These are phyloP conservation scores for Rhizopus arrhizus DNA, from an alignment of 371 early-diverging fungal genomes.

Conservation along the genomic window DNA sequence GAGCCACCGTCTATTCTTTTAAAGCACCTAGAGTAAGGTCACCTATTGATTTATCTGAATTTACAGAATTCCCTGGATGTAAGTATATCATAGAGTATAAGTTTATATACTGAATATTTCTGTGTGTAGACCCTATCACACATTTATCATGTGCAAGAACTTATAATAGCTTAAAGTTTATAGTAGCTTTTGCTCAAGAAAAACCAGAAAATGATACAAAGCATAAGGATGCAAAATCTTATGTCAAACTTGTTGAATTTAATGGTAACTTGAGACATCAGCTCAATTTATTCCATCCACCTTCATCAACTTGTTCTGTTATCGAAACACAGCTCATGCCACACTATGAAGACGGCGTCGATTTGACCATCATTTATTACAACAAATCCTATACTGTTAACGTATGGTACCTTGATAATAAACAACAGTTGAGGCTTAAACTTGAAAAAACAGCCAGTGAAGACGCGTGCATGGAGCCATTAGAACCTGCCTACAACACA, in stretches of 20 bases:
- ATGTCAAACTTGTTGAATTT: slow-evolving; percentile 2
- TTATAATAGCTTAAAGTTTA: slow-evolving; percentile 17
- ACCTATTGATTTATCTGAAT: slow-evolving; percentile 23
- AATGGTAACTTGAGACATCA: background rate
- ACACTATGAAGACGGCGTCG: background rate
- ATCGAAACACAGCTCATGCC: background rate
- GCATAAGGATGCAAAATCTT: background rate
- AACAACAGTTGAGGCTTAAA: background rate
- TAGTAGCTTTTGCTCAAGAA: slow-evolving; percentile 14
- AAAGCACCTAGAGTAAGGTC: slow-evolving; percentile 14
- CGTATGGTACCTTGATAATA: background rate
- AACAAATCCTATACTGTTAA: background rate
- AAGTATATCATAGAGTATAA: background rate
- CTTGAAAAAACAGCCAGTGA: background rate
- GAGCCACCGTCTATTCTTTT: slow-evolving; percentile 17
- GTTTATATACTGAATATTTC: background rate
- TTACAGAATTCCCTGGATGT: slow-evolving; percentile 20
- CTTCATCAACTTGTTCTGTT: background rate
- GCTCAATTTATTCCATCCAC: background rate
- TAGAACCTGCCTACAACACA: background rate
- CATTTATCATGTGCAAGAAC: slow-evolving; percentile 15
- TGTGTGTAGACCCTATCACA: slow-evolving; percentile 17
- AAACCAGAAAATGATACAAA: slow-evolving; percentile 6
- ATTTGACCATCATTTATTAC: slow-evolving; percentile 1
- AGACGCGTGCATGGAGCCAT: background rate